Conservation (phyloP, 306 rosid species). For the Vigna hirtella region DNA sequence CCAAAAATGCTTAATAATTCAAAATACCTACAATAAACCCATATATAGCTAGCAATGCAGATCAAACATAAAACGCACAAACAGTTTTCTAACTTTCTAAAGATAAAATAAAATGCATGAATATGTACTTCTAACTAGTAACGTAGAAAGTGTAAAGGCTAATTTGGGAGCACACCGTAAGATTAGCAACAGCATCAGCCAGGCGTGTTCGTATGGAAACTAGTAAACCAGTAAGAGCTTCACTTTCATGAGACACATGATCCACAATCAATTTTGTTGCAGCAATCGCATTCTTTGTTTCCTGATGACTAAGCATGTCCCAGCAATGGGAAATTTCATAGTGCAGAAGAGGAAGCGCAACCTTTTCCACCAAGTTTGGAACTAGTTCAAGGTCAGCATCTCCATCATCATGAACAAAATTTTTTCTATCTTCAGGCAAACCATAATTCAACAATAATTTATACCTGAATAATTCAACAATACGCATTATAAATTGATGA, state of each 20-base stretch:
- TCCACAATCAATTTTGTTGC: slow-evolving; percentile 82
- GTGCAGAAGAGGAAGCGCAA: slow-evolving; percentile 93
- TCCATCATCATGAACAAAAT: slow-evolving; percentile 69
- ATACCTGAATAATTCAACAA: slow-evolving; percentile 45
- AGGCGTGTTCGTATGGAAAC: slow-evolving; percentile 75
- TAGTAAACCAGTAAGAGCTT: slow-evolving; percentile 81
- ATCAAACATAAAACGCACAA: slow-evolving; percentile 27
- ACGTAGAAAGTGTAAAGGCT: not conserved
- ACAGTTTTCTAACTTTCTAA: not conserved
- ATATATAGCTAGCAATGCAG: not conserved
- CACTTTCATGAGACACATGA: slow-evolving; percentile 82
- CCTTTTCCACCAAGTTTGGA: slow-evolving; percentile 90
- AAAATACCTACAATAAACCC: slow-evolving; percentile 25
- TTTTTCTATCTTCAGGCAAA: slow-evolving; percentile 69
- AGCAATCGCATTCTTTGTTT: slow-evolving; percentile 76
- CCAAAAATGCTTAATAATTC: slow-evolving; percentile 23
- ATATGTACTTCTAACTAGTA: slow-evolving; percentile 14
- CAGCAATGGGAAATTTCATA: slow-evolving; percentile 85
- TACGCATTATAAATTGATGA: slow-evolving; percentile 1
- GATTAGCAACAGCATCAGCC: slow-evolving; percentile 83
- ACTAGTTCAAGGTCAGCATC: slow-evolving; percentile 93
- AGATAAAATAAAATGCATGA: slow-evolving; percentile 8
- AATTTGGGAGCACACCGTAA: slow-evolving; percentile 55
- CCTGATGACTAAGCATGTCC: slow-evolving; percentile 86
- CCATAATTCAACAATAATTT: slow-evolving; percentile 75